A percentile compares a stretch with the other conserved stretches of the same genome.
Evolutionary conservation across 2,329 filamentous ascomycete species (phyloP).

Genomic region (Akanthomyces dipterigenus): DNA sequence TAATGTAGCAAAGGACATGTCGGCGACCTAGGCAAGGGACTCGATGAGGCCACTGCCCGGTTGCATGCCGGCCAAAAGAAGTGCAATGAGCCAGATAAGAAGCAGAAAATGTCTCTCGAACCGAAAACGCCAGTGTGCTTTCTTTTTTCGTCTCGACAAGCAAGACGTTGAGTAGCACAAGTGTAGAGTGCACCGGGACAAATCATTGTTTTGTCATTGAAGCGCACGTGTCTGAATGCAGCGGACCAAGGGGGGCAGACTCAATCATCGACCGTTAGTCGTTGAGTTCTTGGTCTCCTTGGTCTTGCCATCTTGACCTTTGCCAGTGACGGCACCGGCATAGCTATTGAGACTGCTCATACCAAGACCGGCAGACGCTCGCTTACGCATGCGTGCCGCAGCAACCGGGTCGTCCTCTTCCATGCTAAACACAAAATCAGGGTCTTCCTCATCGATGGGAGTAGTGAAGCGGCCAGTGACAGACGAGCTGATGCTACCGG

Average conservation of each 20-base stretch:
- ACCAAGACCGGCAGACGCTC: conserved; percentile 37
- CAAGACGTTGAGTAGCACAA: neutral
- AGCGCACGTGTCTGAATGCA: neutral
- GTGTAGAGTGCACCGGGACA: neutral
- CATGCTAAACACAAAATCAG: conserved; percentile 59
- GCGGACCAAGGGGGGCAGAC: neutral
- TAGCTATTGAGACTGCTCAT: conserved; percentile 36
- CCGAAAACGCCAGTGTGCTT: neutral
- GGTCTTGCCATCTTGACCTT: conserved; percentile 19
- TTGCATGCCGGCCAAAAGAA: neutral
- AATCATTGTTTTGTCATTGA: neutral
- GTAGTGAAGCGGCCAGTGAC: conserved; percentile 53
- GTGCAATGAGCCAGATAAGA: neutral
- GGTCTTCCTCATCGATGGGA: conserved; percentile 59
- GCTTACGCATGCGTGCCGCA: conserved; percentile 40
- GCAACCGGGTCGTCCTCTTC: conserved; percentile 50
- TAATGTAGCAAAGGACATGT: neutral
- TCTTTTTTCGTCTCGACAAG: neutral
- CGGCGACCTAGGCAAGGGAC: neutral
- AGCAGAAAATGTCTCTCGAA: neutral
- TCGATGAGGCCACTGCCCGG: neutral
- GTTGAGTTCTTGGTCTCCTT: conserved; percentile 24
- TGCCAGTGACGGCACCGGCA: conserved; percentile 28
- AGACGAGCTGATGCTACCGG: conserved; percentile 48
- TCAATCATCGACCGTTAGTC: conserved; percentile 22